Evolutionary conservation across 2,329 filamentous ascomycete genomes (phyloP), one percentile per base, ranked within the genome.

Genomic region (Lachnellula subtilissima): DNA sequence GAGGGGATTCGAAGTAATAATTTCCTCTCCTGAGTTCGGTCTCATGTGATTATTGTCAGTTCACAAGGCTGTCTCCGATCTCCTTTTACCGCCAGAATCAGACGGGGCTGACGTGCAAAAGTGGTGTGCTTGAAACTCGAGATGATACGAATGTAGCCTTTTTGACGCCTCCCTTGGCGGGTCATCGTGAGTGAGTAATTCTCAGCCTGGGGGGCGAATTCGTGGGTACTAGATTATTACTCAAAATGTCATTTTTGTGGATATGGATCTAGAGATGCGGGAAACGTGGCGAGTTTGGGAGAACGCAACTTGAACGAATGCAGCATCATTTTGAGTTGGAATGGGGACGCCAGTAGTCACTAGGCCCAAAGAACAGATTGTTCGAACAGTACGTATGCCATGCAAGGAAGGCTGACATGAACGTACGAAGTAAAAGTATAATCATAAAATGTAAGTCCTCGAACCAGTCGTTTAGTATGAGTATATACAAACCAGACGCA

Each of bases 111-210:
- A 58, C 51, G 52, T 48, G 19, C 52, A 7, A 40, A 56, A 52
- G 46, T 63, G 61, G 58, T 62, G 63, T 58, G 53, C 54, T 60
- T 61, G 60, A 63, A 64, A 64, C 61, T 52, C 46, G 46, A 48
- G 59, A 61, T 62, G 63, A 62, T 59, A 61, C 62, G 55, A 53
- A 49, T 45, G 42, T 40, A 57, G 47, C 35, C 23, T 54, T 50
- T 40, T 50, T 55, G 52, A 17, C 32, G 43, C 43, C 32, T 47
- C 11, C 36, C 54, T 57, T 60, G 55, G 57, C 59, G 48, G 58
- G 48, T 53, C 48, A 35, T 37, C 25, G 35, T 42, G 36, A 42
- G 35, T 56, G 56, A 59, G 58, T 55, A 61, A 48, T 48, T 61
- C 50, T 58, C 28, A 52, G 56, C 22, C 56, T 43, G 60, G 53